These are phyloP conservation scores for Barnettozyma sp. DNA, from an alignment of 805 yeast genomes.

Conservation along the genomic window DNA sequence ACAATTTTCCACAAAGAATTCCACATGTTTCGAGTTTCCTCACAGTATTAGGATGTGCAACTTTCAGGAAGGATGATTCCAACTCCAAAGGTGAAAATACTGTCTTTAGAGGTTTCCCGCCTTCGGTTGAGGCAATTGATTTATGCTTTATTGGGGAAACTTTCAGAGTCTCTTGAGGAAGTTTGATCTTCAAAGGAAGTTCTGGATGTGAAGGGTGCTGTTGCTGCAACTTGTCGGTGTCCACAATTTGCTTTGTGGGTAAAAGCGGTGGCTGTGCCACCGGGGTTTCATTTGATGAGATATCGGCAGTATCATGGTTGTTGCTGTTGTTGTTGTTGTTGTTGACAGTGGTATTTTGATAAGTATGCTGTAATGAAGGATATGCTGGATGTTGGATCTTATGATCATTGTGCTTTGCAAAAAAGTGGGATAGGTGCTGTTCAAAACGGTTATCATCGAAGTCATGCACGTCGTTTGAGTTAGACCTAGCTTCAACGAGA, in stretches of 20 bases:
- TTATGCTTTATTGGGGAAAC: conserved; percentile 28
- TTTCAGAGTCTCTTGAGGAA: not conserved
- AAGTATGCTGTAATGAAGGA: conserved; percentile 14
- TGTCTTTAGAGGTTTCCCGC: conserved; percentile 48
- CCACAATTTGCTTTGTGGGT: conserved; percentile 10
- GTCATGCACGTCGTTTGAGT: conserved; percentile 9
- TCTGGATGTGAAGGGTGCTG: conserved; percentile 2
- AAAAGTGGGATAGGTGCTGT: conserved; percentile 13
- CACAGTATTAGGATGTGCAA: conserved; percentile 44
- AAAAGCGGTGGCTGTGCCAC: conserved; percentile 9
- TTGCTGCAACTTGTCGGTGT: conserved; percentile 5
- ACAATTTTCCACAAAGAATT: conserved; percentile 55
- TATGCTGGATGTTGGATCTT: conserved; percentile 12
- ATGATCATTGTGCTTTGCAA: conserved; percentile 6
- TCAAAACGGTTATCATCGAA: conserved; percentile 19
- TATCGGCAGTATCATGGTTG: too few species aligned
- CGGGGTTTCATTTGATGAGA: conserved; percentile 5
- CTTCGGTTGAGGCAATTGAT: conserved; percentile 41
- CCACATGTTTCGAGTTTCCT: conserved; percentile 59
- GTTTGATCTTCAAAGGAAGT: conserved; percentile 5
- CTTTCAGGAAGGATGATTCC: conserved; percentile 35
- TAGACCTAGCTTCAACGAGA: conserved; percentile 1
- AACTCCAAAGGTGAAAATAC: conserved; percentile 43
- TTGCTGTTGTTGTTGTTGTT: too few species aligned
- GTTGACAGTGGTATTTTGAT: conserved; percentile 2